Base-by-base conservation (phyloP, 768 basidiomycete genomes). In the Inosperma sp. region DNA sequence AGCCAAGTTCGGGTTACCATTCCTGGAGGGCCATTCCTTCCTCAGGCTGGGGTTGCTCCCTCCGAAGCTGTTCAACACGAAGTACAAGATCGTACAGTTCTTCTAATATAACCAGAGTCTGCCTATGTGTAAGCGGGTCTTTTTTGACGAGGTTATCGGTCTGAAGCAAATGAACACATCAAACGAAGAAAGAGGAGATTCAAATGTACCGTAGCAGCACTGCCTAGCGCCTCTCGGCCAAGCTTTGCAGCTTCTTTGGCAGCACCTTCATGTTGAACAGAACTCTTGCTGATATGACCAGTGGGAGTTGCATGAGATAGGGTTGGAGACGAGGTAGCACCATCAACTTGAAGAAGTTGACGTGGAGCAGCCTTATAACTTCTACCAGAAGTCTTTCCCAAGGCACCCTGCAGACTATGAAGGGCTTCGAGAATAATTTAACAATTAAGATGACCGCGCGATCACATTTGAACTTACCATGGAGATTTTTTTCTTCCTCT, bases 291-390 rank as follows among this genome's bases (percentile, higher is more conserved):
- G 31, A 81, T 80, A 70, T 80, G 75, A 7, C 70, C 55, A 66
- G 73, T 65, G 50, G 78, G 69, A 62, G 74, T 65, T 48, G 78
- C 71, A 62, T 75, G 61, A 56, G 75, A 62, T 55, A 76, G 43
- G 35, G 75, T 71, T 8, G 76, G 76, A 8, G 76, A 76, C n/a
- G 68, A 58, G 29, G 65, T 59, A 33, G 74, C 56, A 29, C 68
- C 63, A 52, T 90, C 87, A 7, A 98, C 92, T 65, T 98, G 93
- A 4, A 99, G 78, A 21, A 98, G 81, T 54, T 96, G 95, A 34
- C 95, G 81, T 12, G 96, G 96, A n/a, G 94, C 94, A 25, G 93
- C 92, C 60, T 93, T 93, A 63, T 93, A 90, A 53, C 93, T 94
- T 49, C 95, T 77, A 21, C 92, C 88, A 29, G 93, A 91, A 2